phyloP scores from a whole-genome alignment of 441 rosid species.

The Sinapis alba region DNA sequence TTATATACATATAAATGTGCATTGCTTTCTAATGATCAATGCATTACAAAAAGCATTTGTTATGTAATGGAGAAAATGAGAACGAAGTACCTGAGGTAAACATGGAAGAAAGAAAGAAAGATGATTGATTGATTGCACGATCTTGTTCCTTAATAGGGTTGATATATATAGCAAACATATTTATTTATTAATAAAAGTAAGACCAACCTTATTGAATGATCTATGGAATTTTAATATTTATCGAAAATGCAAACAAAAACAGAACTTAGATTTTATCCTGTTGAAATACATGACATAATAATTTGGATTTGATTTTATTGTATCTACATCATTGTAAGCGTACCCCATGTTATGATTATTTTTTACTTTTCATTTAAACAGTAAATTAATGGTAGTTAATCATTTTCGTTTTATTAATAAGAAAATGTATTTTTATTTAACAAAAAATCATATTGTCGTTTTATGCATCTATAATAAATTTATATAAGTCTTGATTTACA shows the following conservation, averaged over 20 bases:
- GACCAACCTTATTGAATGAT: background rate
- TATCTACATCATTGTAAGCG: background rate
- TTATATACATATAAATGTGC: background rate
- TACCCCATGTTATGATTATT: background rate
- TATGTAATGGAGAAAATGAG: background rate
- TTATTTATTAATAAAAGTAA: no score
- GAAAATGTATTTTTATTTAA: background rate
- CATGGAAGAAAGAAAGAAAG: conserved; percentile 16
- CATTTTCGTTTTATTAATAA: background rate
- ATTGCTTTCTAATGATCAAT: background rate
- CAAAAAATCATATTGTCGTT: background rate
- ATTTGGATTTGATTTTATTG: background rate
- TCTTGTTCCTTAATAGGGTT: background rate
- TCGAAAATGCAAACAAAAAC: background rate
- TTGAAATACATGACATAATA: background rate
- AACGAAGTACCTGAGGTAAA: conserved; percentile 21
- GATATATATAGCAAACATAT: background rate
- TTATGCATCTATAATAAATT: background rate
- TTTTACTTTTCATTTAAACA: background rate
- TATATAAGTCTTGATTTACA: background rate
- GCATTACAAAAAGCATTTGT: background rate
- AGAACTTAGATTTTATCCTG: background rate
- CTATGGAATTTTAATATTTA: background rate
- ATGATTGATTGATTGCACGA: background rate
- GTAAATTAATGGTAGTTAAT: background rate